These are phyloP conservation scores for Cymbopogon citratus DNA, from an alignment of 176 grass and related monocot genomes.

Conservation along the genomic window DNA sequence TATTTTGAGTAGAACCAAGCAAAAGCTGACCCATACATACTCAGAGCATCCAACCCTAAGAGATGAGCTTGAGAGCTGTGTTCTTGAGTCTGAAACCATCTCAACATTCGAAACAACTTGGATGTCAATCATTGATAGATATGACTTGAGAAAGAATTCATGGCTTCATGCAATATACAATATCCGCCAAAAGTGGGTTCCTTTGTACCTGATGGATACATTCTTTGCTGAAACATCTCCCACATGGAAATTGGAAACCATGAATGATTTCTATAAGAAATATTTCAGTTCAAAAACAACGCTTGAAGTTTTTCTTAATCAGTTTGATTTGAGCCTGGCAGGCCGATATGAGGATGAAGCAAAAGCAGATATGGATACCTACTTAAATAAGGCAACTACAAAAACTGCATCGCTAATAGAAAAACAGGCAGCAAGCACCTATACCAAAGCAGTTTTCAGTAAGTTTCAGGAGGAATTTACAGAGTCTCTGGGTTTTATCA, in stretches of 20 bases:
- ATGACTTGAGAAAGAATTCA: conserved; percentile 80
- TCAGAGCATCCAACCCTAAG: conserved; percentile 51
- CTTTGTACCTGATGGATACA: conserved; percentile 66
- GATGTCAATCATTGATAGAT: conserved; percentile 67
- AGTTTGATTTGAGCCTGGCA: conserved; percentile 63
- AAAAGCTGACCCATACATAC: conserved; percentile 73
- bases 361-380: conserved; percentile 53
- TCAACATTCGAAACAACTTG: conserved; percentile 63
- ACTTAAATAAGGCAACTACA: conserved; percentile 41
- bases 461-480: conserved; percentile 96
- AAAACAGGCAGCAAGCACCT: conserved; percentile 78
- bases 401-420: conserved; percentile 86
- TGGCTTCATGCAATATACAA: conserved; percentile 87
- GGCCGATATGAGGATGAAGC: conserved; percentile 58
- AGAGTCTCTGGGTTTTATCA: conserved; percentile 73
- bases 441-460: conserved; percentile 73
- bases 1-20: conserved; percentile 75
- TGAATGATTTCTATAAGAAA: conserved; percentile 88
- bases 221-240: conserved; percentile 75
- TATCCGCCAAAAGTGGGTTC: conserved; percentile 80
- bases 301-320: conserved; percentile 69
- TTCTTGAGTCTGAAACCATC: conserved; percentile 63
- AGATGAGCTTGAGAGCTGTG: conserved; percentile 73
- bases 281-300: conserved; percentile 73
- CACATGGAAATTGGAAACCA: conserved; percentile 64